Conservation (phyloP, 2,329 filamentous ascomycete species). For the Claviceps sp. region DNA sequence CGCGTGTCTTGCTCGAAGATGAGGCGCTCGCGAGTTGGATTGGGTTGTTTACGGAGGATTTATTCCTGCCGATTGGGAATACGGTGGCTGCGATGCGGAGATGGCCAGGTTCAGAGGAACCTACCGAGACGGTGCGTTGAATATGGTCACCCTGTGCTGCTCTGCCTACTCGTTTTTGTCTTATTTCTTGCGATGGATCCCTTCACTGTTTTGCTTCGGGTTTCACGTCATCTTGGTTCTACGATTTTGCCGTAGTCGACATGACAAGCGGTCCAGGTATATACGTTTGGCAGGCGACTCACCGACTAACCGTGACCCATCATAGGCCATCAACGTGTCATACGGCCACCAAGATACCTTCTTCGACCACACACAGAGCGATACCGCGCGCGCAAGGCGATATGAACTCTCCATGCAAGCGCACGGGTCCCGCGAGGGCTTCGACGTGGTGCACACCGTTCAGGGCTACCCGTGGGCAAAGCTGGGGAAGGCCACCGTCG, state of each 20-base stretch:
- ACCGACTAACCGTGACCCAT: neutral
- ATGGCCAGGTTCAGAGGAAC: constrained; percentile 23
- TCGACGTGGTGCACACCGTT: constrained; percentile 11
- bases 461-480: constrained; percentile 12
- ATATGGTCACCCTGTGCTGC: too few relatives aligned
- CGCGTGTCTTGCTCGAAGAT: constrained; percentile 18
- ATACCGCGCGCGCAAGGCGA: constrained; percentile 13
- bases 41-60: constrained; percentile 15
- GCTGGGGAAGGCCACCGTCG: constrained; percentile 12
- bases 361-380: constrained; percentile 17
- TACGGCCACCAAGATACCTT: constrained; percentile 12
- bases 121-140: constrained; percentile 16
- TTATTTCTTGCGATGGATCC: neutral
- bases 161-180: neutral
- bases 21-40: constrained; percentile 18
- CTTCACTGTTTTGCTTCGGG: neutral
- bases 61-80: constrained; percentile 17
- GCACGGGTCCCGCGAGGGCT: constrained; percentile 13
- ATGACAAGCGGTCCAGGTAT: neutral
- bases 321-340: constrained; percentile 15
- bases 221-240: neutral
- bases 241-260: neutral
- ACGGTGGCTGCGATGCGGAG: constrained; percentile 20
- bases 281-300: too few relatives aligned
- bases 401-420: constrained; percentile 21